Conservation (phyloP, 192 early-diverging fungal species). For the Funneliformis mosseae region DNA sequence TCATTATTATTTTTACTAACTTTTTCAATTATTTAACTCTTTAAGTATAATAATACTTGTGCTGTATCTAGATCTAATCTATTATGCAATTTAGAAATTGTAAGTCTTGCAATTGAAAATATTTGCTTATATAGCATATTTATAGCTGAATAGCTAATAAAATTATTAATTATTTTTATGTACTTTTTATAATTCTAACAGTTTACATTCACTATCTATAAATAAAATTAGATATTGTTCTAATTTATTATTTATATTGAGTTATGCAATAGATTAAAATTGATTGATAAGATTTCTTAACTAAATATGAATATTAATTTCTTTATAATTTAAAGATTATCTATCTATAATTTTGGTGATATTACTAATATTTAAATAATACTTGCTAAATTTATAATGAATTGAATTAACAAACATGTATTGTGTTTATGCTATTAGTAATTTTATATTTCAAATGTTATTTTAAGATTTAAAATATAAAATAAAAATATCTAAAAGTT, state of each 20-base stretch:
- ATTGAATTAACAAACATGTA: no score
- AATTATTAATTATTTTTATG: not conserved
- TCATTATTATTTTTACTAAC: no score
- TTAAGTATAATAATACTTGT: not conserved
- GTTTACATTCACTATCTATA: not conserved
- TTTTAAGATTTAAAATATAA: not conserved
- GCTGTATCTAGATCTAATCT: not conserved
- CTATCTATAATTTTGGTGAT: no score
- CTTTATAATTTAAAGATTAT: no score
- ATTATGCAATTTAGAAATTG: constrained; percentile 8
- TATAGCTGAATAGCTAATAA: not conserved
- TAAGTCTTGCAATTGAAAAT: not conserved
- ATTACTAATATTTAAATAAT: no score
- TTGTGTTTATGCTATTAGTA: no score
- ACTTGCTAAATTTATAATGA: no score
- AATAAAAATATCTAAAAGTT: not conserved
- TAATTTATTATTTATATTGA: not conserved
- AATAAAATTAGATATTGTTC: not conserved
- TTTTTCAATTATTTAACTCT: not conserved
- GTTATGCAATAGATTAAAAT: not conserved
- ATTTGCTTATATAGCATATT: not conserved
- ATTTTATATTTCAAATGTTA: not conserved
- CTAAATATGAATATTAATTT: no score
- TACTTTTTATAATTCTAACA: not conserved
- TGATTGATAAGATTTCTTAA: not conserved